A percentile compares a stretch with the other conserved stretches of the same genome.
phyloP scores from a whole-genome alignment of 129 eudicot genomes.

The Flaveria ramosissima region DNA sequence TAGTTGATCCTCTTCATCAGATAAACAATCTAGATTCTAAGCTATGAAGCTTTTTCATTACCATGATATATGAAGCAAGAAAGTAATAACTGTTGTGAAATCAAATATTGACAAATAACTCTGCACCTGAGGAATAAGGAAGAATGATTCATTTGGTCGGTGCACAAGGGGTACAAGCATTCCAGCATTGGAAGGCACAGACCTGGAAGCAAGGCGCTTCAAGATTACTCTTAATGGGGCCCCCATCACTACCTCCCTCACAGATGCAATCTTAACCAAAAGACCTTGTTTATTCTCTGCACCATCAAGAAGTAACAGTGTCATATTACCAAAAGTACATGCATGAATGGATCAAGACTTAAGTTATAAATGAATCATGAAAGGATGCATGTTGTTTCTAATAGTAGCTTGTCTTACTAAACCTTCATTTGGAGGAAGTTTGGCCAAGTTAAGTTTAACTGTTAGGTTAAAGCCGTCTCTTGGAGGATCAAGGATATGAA shows the following conservation, averaged over 20 bases:
- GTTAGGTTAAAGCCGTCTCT: constrained; percentile 94
- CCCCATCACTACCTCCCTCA: constrained; percentile 92
- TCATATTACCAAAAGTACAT: constrained; percentile 21
- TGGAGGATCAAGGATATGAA: constrained; percentile 97
- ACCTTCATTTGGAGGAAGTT: constrained; percentile 95
- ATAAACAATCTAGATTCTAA: constrained; percentile 14
- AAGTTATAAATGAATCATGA: neutral
- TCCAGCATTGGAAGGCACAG: constrained; percentile 54
- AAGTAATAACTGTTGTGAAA: neutral
- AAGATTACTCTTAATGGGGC: constrained; percentile 80
- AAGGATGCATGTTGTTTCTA: neutral
- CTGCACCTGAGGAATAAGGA: constrained; percentile 79
- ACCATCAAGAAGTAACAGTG: constrained; percentile 37
- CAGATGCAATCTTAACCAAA: constrained; percentile 79
- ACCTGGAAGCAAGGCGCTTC: constrained; percentile 69
- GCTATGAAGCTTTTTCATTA: constrained; percentile 4
- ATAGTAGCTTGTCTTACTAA: constrained; percentile 30
- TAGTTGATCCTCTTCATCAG: neutral
- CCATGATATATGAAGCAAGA: constrained; percentile 19
- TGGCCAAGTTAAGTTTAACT: constrained; percentile 78
- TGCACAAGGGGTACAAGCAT: constrained; percentile 77
- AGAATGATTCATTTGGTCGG: constrained; percentile 90
- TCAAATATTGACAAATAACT: constrained; percentile 10
- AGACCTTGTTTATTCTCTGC: constrained; percentile 65
- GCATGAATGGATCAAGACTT: constrained; percentile 1